Evolutionary conservation across 2,329 filamentous ascomycete species (phyloP).

Genomic region (Neodidymelliopsis sp.): DNA sequence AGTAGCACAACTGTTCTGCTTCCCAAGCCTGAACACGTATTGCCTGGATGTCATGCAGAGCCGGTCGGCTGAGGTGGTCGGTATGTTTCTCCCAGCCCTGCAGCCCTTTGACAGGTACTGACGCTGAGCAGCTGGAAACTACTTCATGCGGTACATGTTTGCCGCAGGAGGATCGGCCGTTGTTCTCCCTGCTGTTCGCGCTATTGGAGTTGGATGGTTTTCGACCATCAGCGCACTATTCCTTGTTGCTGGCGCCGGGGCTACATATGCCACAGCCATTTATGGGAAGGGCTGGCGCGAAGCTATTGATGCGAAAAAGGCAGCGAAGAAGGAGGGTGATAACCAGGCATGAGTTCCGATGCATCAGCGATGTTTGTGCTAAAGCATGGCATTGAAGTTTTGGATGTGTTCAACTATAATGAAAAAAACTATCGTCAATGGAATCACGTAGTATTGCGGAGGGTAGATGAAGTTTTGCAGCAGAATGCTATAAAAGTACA

Average conservation of each 20-base stretch:
- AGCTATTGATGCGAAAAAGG: constrained; percentile 59
- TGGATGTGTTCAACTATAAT: neutral
- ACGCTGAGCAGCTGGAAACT: constrained; percentile 69
- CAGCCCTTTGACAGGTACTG: neutral
- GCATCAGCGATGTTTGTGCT: neutral
- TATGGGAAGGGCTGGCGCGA: constrained; percentile 63
- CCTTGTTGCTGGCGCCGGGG: constrained; percentile 56
- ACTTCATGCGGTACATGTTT: constrained; percentile 78
- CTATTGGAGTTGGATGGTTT: constrained; percentile 83
- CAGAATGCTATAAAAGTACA: too few species aligned
- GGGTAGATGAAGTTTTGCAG: too few species aligned
- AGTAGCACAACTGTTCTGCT: constrained; percentile 77
- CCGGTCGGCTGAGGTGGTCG: constrained; percentile 73
- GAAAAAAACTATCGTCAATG: too few species aligned
- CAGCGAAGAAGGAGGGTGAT: constrained; percentile 46
- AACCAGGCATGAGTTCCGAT: constrained; percentile 24
- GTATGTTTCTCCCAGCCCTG: constrained; percentile 27
- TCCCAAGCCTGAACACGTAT: constrained; percentile 79
- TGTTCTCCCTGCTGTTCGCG: constrained; percentile 76
- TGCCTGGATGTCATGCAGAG: constrained; percentile 82
- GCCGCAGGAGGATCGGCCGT: constrained; percentile 74
- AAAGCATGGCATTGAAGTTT: neutral
- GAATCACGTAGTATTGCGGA: too few species aligned
- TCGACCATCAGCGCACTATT: constrained; percentile 72
- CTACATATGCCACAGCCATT: constrained; percentile 58